These are phyloP conservation scores for Coemansia sp. DNA, from an alignment of 192 early-diverging fungal species.

Conservation along the genomic window DNA sequence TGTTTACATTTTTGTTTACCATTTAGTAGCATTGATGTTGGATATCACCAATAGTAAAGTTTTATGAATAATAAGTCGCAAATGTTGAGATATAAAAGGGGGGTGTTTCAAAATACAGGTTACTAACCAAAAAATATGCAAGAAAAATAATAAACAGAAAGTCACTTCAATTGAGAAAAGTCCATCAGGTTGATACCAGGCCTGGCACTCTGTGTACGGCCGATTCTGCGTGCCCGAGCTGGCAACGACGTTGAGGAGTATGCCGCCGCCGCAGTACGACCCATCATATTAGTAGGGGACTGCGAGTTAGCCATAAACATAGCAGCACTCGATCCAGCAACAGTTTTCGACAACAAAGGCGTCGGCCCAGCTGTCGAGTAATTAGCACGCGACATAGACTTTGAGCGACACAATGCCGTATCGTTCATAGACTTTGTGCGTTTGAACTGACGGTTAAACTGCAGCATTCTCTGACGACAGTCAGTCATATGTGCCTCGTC, in stretches of 20 bases:
- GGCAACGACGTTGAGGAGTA: conserved; percentile 36
- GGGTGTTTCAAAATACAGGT: neutral
- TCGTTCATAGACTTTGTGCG: conserved; percentile 60
- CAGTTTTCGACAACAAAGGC: conserved; percentile 1
- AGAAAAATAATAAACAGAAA: neutral
- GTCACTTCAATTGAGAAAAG: conserved; percentile 25
- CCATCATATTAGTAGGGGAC: conserved; percentile 30
- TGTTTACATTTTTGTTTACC: neutral
- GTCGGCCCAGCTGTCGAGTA: neutral
- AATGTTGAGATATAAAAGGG: conserved; percentile 9
- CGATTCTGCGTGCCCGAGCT: conserved; percentile 19
- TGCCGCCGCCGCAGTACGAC: conserved; percentile 7
- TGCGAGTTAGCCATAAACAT: conserved; percentile 20
- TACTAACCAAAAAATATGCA: neutral
- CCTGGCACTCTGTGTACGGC: conserved; percentile 49
- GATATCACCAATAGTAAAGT: too few species aligned
- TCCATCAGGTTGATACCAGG: conserved; percentile 47
- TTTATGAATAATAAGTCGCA: neutral
- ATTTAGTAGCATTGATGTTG: neutral
- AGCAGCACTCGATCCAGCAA: conserved; percentile 10
- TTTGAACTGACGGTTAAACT: conserved; percentile 60
- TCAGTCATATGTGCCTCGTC: conserved; percentile 62
- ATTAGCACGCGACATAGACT: neutral
- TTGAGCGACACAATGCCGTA: conserved; percentile 16
- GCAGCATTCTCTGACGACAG: conserved; percentile 53